These are phyloP conservation scores for Penicillium thymicola DNA, from an alignment of 2,329 filamentous ascomycete species.

Conservation along the genomic window DNA sequence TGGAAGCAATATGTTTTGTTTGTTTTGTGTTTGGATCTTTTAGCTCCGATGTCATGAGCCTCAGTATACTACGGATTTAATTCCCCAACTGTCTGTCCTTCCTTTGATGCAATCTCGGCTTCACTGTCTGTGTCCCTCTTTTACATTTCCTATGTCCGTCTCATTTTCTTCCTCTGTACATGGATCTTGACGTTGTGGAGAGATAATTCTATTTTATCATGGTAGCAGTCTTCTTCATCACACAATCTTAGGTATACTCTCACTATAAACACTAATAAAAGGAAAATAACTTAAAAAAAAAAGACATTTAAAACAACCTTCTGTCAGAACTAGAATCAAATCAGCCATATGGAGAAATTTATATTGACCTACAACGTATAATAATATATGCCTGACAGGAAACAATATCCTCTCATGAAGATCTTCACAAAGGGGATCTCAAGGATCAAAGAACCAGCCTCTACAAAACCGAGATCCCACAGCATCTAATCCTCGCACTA, in stretches of 20 bases:
- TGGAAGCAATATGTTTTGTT: constrained; percentile 7
- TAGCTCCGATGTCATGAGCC: constrained; percentile 9
- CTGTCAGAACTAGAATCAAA: too few species aligned
- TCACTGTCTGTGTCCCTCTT: not conserved
- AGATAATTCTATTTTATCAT: not conserved
- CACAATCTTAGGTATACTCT: too few species aligned
- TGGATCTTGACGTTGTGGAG: not conserved
- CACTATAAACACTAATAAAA: too few species aligned
- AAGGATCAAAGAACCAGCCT: not conserved
- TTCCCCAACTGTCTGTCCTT: constrained; percentile 1
- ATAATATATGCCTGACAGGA: not conserved
- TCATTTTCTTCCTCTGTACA: constrained; percentile 16
- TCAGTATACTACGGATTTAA: constrained; percentile 4
- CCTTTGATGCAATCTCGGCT: constrained; percentile 4
- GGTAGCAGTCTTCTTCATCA: too few species aligned
- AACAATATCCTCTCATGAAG: not conserved
- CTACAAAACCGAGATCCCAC: constrained; percentile 46
- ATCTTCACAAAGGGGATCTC: not conserved
- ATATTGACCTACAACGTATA: not conserved
- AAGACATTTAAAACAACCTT: too few species aligned
- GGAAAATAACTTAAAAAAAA: too few species aligned
- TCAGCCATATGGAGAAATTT: not conserved
- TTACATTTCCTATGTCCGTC: constrained; percentile 18
- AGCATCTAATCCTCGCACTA: constrained; percentile 46
- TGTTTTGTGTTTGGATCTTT: constrained; percentile 4